Evolutionary conservation across 768 basidiomycete species (phyloP), one percentile per base, ranked within the genome.

Genomic region (Hygrocybe punicea): DNA sequence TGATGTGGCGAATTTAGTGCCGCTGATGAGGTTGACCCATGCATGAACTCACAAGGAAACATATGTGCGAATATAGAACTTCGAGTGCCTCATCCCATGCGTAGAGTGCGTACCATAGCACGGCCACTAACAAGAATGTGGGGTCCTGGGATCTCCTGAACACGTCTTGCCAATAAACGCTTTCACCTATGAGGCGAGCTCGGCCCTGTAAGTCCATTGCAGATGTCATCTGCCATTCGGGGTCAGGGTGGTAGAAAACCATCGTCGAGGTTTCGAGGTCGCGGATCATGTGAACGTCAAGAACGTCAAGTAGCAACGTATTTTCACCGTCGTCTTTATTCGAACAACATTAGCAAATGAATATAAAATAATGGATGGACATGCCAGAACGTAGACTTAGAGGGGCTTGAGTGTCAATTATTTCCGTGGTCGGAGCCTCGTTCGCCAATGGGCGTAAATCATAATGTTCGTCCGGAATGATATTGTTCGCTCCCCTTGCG

Each of bases 71-170:
- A 56, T 83, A 84, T 35, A 85, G 62, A 13, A 70, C 67, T 60
- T 84, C 83, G 23, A 84, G 71, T 0, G 81, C 69, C 64, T 85
- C 81, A 48, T 85, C 84, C 75, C 84, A 85, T 1, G 82, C 77
- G 62, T 85, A 85, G 24, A 84, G 61, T 1, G 82, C 77, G 55
- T 83, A 82, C 84, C 84, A 85, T 23, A 85, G 65, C 5, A 79
- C 66, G 46, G 78, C 71, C 6, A 85, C 59, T 45, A 84, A 70
- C 8, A 84, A 62, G 56, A 84, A 83, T 0, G 83, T 85, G 6
- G 83, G 80, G 55, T 84, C 84, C 4, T 71, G 48, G 51, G 73
- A 69, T 6, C 66, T 65, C 13, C 59, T 67, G 65, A 73, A 81
- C 42, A 79, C 76, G 14, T 70, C 68, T 47, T 69, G 71, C 79